phyloP scores from a whole-genome alignment of 2,329 filamentous ascomycete species.

The Knoxdaviesia capensis region DNA sequence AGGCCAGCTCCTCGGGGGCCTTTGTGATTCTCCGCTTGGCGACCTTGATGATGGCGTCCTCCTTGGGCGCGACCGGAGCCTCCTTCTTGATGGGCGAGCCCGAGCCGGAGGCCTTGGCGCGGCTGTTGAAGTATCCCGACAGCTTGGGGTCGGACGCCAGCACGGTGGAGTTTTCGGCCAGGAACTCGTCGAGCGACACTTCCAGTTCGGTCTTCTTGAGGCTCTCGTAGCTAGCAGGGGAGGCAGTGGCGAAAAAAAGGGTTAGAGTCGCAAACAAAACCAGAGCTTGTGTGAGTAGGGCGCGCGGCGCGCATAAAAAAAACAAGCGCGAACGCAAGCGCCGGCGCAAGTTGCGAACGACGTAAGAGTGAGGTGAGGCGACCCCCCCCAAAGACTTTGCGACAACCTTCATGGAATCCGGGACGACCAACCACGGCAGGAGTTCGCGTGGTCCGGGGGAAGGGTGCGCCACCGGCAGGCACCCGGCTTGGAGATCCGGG shows the following conservation, averaged over 20 bases:
- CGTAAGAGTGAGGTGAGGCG: too few relatives aligned
- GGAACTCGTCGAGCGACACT: slow-evolving; percentile 48
- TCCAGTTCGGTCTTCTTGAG: slow-evolving; percentile 68
- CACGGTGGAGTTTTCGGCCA: slow-evolving; percentile 45
- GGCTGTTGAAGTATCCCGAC: slow-evolving; percentile 55
- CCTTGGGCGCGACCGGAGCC: slow-evolving; percentile 16
- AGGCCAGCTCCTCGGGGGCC: slow-evolving; percentile 20
- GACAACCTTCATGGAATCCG: too few relatives aligned
- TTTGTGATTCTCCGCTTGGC: slow-evolving; percentile 12
- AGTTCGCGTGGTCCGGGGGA: too few relatives aligned
- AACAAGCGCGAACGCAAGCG: neutral
- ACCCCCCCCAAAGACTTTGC: too few relatives aligned
- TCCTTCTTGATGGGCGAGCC: slow-evolving; percentile 42
- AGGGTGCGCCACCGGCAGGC: too few relatives aligned
- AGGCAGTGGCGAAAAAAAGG: slow-evolving; percentile 7
- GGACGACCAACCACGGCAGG: too few relatives aligned
- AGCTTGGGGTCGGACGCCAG: slow-evolving; percentile 46
- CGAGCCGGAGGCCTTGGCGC: slow-evolving; percentile 31
- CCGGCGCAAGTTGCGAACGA: neutral
- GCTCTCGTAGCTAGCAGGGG: slow-evolving; percentile 36
- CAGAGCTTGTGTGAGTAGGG: neutral
- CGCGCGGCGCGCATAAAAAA: neutral
- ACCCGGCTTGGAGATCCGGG: too few relatives aligned
- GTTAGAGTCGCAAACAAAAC: slow-evolving; percentile 3
- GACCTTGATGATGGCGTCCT: slow-evolving; percentile 18